These are phyloP conservation scores for Neobulgaria alba DNA, from an alignment of 2,329 filamentous ascomycete species.

Conservation along the genomic window DNA sequence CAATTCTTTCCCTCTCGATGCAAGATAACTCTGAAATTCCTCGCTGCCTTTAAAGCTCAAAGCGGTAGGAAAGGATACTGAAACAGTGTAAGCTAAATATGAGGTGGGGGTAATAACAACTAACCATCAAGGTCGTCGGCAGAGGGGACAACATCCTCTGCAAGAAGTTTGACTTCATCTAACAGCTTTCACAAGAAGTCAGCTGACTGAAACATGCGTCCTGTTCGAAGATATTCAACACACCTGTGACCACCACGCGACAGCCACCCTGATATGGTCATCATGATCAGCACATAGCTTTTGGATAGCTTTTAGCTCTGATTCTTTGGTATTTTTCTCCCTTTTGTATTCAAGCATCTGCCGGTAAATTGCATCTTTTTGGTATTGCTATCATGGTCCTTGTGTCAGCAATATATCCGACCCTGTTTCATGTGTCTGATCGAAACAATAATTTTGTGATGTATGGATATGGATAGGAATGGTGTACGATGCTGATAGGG, in stretches of 20 bases:
- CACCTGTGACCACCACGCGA: conserved; percentile 93
- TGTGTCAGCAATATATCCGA: conserved; percentile 30
- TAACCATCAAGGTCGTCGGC: conserved; percentile 33
- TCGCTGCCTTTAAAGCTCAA: conserved; percentile 54
- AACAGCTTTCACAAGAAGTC: conserved; percentile 38
- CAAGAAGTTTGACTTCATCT: conserved; percentile 55
- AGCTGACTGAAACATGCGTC: conserved; percentile 1
- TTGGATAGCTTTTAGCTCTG: conserved; percentile 69
- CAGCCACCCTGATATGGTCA: conserved; percentile 82
- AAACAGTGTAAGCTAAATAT: conserved; percentile 19
- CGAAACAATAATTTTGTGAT: conserved; percentile 16
- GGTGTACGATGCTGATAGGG: conserved; percentile 18
- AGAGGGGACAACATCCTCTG: conserved; percentile 40
- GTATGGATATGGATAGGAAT: conserved; percentile 13
- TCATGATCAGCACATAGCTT: conserved; percentile 77
- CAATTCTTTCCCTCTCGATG: conserved; percentile 67
- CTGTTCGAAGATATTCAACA: conserved; percentile 26
- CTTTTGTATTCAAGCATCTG: conserved; percentile 98
- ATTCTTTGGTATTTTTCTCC: conserved; percentile 73
- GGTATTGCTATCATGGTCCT: conserved; percentile 56
- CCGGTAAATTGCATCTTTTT: conserved; percentile 93
- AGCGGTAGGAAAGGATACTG: conserved; percentile 50
- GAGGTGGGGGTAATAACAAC: conserved; percentile 3
- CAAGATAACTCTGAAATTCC: conserved; percentile 75
- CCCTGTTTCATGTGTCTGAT: conserved; percentile 12